phyloP scores from a whole-genome alignment of 2,329 filamentous ascomycete genomes.

The Trichoderma endophyticum region DNA sequence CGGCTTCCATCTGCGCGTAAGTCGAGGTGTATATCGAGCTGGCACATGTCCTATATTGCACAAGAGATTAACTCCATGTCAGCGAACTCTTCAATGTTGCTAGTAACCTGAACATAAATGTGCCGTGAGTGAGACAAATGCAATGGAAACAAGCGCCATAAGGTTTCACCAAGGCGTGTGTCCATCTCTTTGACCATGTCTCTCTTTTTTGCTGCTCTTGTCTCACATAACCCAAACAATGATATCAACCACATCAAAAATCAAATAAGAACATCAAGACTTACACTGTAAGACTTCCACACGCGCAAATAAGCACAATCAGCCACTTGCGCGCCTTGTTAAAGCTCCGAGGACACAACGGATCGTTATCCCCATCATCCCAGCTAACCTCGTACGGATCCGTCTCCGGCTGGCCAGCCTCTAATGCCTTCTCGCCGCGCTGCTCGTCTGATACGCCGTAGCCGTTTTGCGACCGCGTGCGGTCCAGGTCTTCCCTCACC shows the following conservation, averaged over 20 bases:
- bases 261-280: conserved; percentile 34
- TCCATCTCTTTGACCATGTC: not conserved
- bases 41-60: conserved; percentile 63
- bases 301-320: conserved; percentile 70
- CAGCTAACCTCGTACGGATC: conserved; percentile 61
- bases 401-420: conserved; percentile 27
- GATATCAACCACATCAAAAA: not conserved
- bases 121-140: not conserved
- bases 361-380: conserved; percentile 58
- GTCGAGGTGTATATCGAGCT: conserved; percentile 88
- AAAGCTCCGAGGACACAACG: conserved; percentile 70
- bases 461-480: conserved; percentile 42
- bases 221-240: not conserved
- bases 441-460: conserved; percentile 40
- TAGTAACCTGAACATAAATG: not conserved
- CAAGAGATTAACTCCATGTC: not conserved
- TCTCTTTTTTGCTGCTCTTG: not conserved
- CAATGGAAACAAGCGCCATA: not conserved
- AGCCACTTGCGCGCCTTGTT: conserved; percentile 68
- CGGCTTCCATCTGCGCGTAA: conserved; percentile 70
- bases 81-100: not conserved
- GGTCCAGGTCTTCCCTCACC: not conserved
- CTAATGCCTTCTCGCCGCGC: not conserved
- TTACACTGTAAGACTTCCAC: conserved; percentile 79
- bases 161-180: not conserved